Percentiles rank a stretch among this genome's conserved stretches.
Evolutionary conservation across 371 early-diverging fungal genomes (phyloP).

Genomic region (Chytridiales sp.): DNA sequence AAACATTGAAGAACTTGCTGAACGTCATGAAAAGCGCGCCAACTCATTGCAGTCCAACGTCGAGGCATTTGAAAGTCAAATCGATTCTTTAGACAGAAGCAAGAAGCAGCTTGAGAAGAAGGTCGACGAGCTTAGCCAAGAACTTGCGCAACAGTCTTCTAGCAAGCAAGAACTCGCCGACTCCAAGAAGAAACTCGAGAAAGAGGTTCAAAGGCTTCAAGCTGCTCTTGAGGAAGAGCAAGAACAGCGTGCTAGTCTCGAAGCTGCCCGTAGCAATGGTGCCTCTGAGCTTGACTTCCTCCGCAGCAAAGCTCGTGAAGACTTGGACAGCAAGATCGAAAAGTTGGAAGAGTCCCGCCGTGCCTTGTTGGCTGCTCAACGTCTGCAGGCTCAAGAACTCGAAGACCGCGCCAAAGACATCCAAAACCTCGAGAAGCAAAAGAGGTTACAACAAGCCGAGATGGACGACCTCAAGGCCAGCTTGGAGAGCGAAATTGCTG

Average conservation of each 20-base stretch:
- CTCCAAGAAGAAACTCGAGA: constrained; percentile 58
- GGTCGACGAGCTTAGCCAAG: constrained; percentile 62
- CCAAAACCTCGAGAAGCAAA: constrained; percentile 59
- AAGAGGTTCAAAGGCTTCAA: constrained; percentile 62
- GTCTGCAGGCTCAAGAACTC: constrained; percentile 70
- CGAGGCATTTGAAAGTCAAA: constrained; percentile 63
- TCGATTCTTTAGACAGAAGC: constrained; percentile 60
- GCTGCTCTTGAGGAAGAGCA: constrained; percentile 63
- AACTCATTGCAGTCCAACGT: constrained; percentile 65
- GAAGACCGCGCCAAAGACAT: constrained; percentile 72
- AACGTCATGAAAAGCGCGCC: constrained; percentile 76
- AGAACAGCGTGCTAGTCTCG: constrained; percentile 54
- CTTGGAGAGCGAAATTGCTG: constrained; percentile 63
- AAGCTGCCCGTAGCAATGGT: constrained; percentile 40
- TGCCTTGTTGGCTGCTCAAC: constrained; percentile 68
- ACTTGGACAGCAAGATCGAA: constrained; percentile 67
- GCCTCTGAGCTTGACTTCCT: constrained; percentile 55
- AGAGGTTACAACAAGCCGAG: constrained; percentile 64
- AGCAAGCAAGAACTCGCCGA: constrained; percentile 57
- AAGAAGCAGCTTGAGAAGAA: constrained; percentile 66
- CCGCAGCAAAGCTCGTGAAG: constrained; percentile 55
- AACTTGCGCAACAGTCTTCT: constrained; percentile 62
- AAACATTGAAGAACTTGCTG: constrained; percentile 73
- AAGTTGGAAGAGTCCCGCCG: constrained; percentile 76
- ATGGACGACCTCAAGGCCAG: constrained; percentile 60